Percentiles rank a stretch among this genome's conserved stretches.
Evolutionary conservation across 2,329 filamentous ascomycete species (phyloP).

Genomic region (Pseudocercospora fijiensis): DNA sequence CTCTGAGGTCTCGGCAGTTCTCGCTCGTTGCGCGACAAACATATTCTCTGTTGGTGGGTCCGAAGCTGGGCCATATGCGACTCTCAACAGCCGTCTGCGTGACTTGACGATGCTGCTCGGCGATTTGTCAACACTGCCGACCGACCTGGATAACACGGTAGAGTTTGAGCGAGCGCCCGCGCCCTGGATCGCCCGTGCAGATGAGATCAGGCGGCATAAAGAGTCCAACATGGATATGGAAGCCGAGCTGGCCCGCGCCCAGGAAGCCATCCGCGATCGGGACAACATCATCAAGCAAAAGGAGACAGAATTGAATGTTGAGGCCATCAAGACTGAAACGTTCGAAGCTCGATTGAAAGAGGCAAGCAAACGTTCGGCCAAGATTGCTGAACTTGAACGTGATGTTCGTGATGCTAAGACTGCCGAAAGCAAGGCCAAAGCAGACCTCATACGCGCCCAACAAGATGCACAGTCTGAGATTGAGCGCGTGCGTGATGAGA

Average conservation of each 20-base stretch:
- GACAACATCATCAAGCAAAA: constrained; percentile 52
- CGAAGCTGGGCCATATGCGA: constrained; percentile 69
- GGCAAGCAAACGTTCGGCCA: constrained; percentile 71
- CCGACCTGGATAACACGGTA: constrained; percentile 45
- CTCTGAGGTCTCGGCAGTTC: constrained; percentile 63
- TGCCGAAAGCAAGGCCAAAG: constrained; percentile 57
- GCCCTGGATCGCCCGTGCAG: constrained; percentile 81
- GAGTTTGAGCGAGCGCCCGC: constrained; percentile 68
- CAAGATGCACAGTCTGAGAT: constrained; percentile 32
- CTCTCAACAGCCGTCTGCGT: constrained; percentile 67
- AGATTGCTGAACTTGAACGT: constrained; percentile 63
- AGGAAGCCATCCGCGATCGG: constrained; percentile 75
- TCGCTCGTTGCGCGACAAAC: constrained; percentile 57
- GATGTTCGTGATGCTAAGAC: constrained; percentile 35
- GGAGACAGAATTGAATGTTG: constrained; percentile 81
- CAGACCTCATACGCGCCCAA: constrained; percentile 29
- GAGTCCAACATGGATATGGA: constrained; percentile 77
- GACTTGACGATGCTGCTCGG: constrained; percentile 62
- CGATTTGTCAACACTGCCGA: constrained; percentile 65
- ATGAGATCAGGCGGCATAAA: constrained; percentile 80
- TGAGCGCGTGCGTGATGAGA: constrained; percentile 34
- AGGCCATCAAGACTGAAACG: constrained; percentile 88
- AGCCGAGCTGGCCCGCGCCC: constrained; percentile 76
- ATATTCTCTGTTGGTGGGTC: constrained; percentile 51
- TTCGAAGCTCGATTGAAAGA: constrained; percentile 85